These are phyloP conservation scores for Xylaria arbuscula DNA, from an alignment of 2,329 filamentous ascomycete genomes.

Conservation along the genomic window DNA sequence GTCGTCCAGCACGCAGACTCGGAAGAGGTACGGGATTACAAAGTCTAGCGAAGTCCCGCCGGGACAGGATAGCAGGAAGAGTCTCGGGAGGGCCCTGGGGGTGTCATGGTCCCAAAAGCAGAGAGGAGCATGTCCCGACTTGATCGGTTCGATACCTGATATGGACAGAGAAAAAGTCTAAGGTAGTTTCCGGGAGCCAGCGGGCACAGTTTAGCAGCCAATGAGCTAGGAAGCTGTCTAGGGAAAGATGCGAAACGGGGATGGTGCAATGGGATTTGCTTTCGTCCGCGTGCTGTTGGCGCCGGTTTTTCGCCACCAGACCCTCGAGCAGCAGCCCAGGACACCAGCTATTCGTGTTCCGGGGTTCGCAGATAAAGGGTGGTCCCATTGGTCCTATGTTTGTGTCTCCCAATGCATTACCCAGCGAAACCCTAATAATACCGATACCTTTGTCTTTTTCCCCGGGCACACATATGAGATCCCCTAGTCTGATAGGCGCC, in stretches of 20 bases:
- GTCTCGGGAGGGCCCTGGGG: constrained; percentile 34
- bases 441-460: constrained; percentile 26
- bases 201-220: constrained; percentile 39
- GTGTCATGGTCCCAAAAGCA: constrained; percentile 37
- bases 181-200: constrained; percentile 41
- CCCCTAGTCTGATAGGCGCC: constrained; percentile 36
- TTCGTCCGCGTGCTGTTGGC: constrained; percentile 41
- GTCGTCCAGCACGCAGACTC: constrained; percentile 35
- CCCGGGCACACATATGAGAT: constrained; percentile 29
- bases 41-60: constrained; percentile 42
- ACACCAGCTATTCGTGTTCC: constrained; percentile 42
- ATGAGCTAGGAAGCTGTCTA: constrained; percentile 41
- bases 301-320: constrained; percentile 49
- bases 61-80: constrained; percentile 38
- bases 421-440: constrained; percentile 32
- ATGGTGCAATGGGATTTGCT: constrained; percentile 45
- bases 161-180: constrained; percentile 39
- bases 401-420: constrained; percentile 35
- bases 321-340: constrained; percentile 42
- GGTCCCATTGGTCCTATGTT: constrained; percentile 40
- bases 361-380: constrained; percentile 43
- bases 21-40: constrained; percentile 37
- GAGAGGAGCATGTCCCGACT: constrained; percentile 35
- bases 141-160: constrained; percentile 37
- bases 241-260: constrained; percentile 46